Evolutionary conservation across 805 yeast genomes (phyloP).

Genomic region (Kazachstania taianensis): DNA sequence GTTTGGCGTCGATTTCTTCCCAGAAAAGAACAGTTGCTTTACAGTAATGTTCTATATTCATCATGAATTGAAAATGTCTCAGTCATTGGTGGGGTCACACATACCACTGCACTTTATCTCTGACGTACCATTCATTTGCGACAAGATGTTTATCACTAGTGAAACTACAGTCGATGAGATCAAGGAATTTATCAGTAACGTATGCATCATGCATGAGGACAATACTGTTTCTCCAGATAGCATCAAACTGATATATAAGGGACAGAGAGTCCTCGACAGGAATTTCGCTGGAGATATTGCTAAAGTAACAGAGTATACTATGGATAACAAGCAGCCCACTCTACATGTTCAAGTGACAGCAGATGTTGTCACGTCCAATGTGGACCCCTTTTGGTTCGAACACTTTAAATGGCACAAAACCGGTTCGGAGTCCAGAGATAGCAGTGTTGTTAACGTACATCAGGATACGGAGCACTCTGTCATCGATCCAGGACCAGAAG

Average conservation of each 20-base stretch:
- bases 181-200: slow-evolving; percentile 20
- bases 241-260: slow-evolving; percentile 24
- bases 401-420: too few species aligned
- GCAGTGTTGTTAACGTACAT: too few species aligned
- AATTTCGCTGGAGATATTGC: slow-evolving; percentile 15
- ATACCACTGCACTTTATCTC: slow-evolving; percentile 14
- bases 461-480: too few species aligned
- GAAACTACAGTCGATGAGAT: slow-evolving; percentile 22
- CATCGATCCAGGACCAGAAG: too few species aligned
- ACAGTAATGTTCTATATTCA: slow-evolving; percentile 23
- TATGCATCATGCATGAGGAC: slow-evolving; percentile 13
- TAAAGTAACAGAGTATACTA: slow-evolving; percentile 13
- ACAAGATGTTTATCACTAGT: slow-evolving; percentile 14
- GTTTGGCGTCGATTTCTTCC: slow-evolving; percentile 30
- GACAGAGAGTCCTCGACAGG: slow-evolving; percentile 9
- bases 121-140: slow-evolving; percentile 15
- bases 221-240: slow-evolving; percentile 14
- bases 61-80: slow-evolving; percentile 10
- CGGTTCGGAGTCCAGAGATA: too few species aligned
- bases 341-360: slow-evolving; percentile 24
- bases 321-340: slow-evolving; percentile 10
- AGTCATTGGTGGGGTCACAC: background rate
- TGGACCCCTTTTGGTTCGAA: slow-evolving; percentile 3
- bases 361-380: too few species aligned
- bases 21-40: slow-evolving; percentile 22